Evolutionary conservation across 2,329 filamentous ascomycete genomes (phyloP).

Genomic region (Epicoccum sorghinum): DNA sequence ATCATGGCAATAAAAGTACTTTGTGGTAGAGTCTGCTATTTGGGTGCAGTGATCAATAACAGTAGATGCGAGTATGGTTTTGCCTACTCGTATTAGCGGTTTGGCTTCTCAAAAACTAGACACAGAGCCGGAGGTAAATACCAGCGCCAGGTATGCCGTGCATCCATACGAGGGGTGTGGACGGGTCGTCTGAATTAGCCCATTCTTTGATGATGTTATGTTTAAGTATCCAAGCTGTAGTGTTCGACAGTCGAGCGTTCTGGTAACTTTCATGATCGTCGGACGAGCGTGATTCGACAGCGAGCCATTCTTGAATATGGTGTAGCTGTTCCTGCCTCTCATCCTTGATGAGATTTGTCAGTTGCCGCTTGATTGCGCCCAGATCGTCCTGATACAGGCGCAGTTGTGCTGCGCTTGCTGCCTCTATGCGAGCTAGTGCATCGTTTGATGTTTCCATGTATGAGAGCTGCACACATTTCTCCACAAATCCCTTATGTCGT

Average conservation of each 20-base stretch:
- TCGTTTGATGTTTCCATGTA: too few species aligned
- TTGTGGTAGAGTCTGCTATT: conserved; percentile 4
- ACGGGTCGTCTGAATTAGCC: conserved; percentile 17
- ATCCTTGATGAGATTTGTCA: conserved; percentile 16
- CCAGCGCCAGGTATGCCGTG: conserved; percentile 35
- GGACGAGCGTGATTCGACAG: conserved; percentile 15
- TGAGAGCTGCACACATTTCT: conserved; percentile 22
- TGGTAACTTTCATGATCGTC: conserved; percentile 20
- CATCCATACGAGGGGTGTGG: conserved; percentile 23
- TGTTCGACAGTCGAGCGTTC: conserved; percentile 13
- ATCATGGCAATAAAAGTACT: conserved; percentile 34
- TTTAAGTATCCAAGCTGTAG: conserved; percentile 28
- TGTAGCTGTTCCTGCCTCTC: conserved; percentile 21
- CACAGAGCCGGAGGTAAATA: conserved; percentile 1
- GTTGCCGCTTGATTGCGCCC: neutral
- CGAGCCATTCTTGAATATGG: conserved; percentile 26
- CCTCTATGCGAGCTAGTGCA: too few species aligned
- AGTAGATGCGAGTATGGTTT: conserved; percentile 36
- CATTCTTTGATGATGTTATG: conserved; percentile 28
- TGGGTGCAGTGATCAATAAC: conserved; percentile 27
- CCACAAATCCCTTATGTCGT: conserved; percentile 35
- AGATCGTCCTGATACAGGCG: neutral
- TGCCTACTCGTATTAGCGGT: conserved; percentile 21
- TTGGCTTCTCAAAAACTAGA: too few species aligned
- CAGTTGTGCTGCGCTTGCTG: neutral